Conservation (phyloP, 2,329 filamentous ascomycete genomes). For the Colletotrichum horii region DNA sequence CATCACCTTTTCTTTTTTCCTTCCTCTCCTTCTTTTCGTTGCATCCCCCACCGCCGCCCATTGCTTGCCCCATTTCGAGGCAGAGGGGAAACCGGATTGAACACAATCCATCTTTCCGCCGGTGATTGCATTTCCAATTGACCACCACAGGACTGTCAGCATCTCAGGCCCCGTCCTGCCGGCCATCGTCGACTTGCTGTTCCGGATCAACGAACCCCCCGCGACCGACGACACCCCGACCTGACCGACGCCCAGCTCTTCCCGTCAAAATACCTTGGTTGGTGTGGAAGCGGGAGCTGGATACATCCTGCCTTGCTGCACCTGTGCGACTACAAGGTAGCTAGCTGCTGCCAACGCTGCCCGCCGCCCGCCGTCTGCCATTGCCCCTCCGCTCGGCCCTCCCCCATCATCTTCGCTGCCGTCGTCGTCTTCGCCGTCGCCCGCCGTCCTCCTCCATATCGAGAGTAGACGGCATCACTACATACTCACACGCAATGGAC, state of each 20-base stretch:
- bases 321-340: not conserved
- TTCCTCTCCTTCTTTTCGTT: not conserved
- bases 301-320: not conserved
- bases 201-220: slow-evolving; percentile 8
- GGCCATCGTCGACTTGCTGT: not conserved
- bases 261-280: not conserved
- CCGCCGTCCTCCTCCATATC: not conserved
- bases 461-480: not conserved
- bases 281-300: slow-evolving; percentile 16
- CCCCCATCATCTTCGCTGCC: not conserved
- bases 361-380: not conserved
- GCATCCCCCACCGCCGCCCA: not conserved
- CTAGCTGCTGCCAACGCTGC: not conserved
- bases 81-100: not conserved
- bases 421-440: not conserved
- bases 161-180: not conserved
- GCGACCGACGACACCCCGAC: not conserved
- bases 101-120: not conserved
- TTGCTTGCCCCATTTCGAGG: not conserved
- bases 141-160: not conserved
- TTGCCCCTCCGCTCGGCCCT: slow-evolving; percentile 9
- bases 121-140: not conserved
- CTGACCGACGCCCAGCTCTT: not conserved
- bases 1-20: not conserved
- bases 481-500: slow-evolving; percentile 31